Conservation (phyloP, 768 basidiomycete genomes). For the Naganishia vaughanmartiniae region DNA sequence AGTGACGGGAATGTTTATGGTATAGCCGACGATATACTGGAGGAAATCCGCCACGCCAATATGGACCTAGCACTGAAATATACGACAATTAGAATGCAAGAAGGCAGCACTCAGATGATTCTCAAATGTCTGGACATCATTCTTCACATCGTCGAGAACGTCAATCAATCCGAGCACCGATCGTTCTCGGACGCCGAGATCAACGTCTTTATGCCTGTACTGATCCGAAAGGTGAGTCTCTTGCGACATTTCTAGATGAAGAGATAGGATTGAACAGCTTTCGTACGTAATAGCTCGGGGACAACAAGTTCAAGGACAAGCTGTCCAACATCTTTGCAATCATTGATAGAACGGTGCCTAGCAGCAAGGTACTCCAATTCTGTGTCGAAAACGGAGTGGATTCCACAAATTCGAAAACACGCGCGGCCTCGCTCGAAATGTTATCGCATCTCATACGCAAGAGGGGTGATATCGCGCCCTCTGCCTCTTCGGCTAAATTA, state of each 20-base stretch:
- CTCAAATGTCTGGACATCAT: slow-evolving; percentile 76
- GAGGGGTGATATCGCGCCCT: slow-evolving; percentile 58
- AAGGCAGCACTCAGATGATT: slow-evolving; percentile 39
- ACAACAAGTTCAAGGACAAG: slow-evolving; percentile 67
- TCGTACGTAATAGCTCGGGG: slow-evolving; percentile 68
- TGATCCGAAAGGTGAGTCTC: slow-evolving; percentile 73
- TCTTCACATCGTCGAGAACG: slow-evolving; percentile 71
- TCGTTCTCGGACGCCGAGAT: slow-evolving; percentile 82
- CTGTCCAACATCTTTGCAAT: slow-evolving; percentile 69
- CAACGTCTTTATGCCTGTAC: slow-evolving; percentile 78
- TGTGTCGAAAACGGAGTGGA: slow-evolving; percentile 83
- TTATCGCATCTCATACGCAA: slow-evolving; percentile 71
- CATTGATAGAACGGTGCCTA: slow-evolving; percentile 85
- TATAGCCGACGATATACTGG: slow-evolving; percentile 57
- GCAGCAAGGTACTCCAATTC: slow-evolving; percentile 83
- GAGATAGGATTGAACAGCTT: background rate
- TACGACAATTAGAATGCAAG: slow-evolving; percentile 76
- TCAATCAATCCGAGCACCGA: slow-evolving; percentile 65
- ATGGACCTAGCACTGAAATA: slow-evolving; percentile 92
- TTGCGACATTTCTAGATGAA: background rate
- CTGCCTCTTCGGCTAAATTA: slow-evolving; percentile 29
- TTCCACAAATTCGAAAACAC: slow-evolving; percentile 86
- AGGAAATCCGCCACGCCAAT: slow-evolving; percentile 72
- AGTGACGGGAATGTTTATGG: slow-evolving; percentile 60
- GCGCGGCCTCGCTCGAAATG: slow-evolving; percentile 82